Base-by-base conservation (phyloP, 768 basidiomycete genomes). In the Suillus subluteus region DNA sequence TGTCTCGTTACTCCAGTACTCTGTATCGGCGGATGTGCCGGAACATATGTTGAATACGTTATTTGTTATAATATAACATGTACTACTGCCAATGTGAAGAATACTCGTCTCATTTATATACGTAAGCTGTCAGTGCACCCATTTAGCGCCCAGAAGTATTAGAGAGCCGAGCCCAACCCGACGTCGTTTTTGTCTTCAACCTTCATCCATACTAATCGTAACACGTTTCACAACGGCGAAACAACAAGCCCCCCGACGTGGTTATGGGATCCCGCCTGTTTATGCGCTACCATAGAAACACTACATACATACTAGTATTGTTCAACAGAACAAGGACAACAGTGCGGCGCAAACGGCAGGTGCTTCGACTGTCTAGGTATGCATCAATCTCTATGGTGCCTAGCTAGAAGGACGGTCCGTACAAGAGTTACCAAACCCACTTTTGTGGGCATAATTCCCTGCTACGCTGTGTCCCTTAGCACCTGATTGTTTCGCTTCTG, bases 401-500 rank as follows among this genome's bases (percentile, higher is more conserved):
- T 61, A 43, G 26, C 59, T 43, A 61, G 59, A 61, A 61, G 59
- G 26, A 59, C 40, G 40, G 26, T 61, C 35, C 59, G 40, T 43
- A 61, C 40, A 61, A 61, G 26, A 61, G 26, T 43, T 61, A 61
- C 59, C 41, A 61, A 61, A 61, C 59, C 40, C 59, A 61, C 40
- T 61, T 61, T 61, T 61, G 59, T 61, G 41, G 26, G 26, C 26
- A 61, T 30, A 41, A 61, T 43, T 38, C 30, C 41, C 35, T 26
- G 59, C 23, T 41, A 3, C 40, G 40, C 40, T 18, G 23, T 59
- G 16, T 4, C 58, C 58, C 26, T 61, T 61, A 5, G 26, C 5
- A 30, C 59, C 59, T 61, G 59, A 61, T 61, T 61, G 59, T 61
- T 41, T 40, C 18, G 26, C 59, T 61, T 61, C 59, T 43, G 59